phyloP scores from a whole-genome alignment of 108 stramenopile genomes.

The Ochromonas danica region DNA sequence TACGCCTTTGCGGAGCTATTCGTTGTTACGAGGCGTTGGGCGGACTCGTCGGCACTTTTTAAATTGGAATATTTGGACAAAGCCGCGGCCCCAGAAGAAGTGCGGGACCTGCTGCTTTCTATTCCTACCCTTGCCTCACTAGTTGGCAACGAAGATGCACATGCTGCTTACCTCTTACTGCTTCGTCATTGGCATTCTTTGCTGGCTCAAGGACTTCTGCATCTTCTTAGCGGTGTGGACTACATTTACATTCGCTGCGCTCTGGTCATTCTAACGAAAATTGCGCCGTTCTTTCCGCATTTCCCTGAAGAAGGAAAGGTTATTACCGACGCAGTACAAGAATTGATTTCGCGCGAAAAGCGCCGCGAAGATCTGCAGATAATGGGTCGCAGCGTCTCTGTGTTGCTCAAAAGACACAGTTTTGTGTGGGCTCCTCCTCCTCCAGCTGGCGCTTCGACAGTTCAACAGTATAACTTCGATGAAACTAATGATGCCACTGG shows the following conservation, averaged over 20 bases:
- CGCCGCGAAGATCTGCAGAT: not conserved
- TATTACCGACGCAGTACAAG: not conserved
- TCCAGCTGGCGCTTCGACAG: not conserved
- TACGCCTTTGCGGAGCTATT: not conserved
- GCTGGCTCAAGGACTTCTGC: not conserved
- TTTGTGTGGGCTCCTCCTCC: not conserved
- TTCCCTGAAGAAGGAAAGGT: not conserved
- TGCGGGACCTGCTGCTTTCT: not conserved
- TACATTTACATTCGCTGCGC: conserved; percentile 31
- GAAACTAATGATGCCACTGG: not conserved
- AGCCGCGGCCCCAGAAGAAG: not conserved
- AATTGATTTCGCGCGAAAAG: not conserved
- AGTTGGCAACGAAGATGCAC: not conserved
- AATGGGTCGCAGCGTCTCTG: not conserved
- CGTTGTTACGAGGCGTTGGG: not conserved
- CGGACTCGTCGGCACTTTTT: not conserved
- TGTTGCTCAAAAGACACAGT: not conserved
- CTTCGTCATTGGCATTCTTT: not conserved
- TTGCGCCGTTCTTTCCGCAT: not conserved
- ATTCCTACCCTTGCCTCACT: not conserved
- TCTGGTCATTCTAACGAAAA: not conserved
- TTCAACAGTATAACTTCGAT: not conserved
- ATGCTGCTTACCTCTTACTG: not conserved
- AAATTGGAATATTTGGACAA: not conserved
- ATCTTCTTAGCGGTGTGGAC: not conserved